These are phyloP conservation scores for Spathaspora sp. DNA, from an alignment of 805 yeast species.

Conservation along the genomic window DNA sequence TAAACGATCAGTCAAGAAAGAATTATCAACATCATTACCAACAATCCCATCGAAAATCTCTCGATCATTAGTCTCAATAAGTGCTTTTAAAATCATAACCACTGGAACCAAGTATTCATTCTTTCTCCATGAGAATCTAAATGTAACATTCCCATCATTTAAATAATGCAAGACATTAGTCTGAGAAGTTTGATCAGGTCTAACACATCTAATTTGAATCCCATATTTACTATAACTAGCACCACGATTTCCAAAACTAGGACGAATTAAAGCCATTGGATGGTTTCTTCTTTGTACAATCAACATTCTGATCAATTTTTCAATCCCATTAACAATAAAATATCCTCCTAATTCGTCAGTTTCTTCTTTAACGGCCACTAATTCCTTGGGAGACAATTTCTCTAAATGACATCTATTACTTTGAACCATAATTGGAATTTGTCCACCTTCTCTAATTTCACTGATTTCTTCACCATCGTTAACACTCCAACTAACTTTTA, in stretches of 20 bases:
- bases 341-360: constrained; percentile 96
- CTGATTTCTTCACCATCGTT: constrained; percentile 80
- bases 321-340: constrained; percentile 94
- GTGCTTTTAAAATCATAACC: constrained; percentile 85
- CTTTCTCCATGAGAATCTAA: constrained; percentile 95
- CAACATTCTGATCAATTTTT: constrained; percentile 93
- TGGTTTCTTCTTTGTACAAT: constrained; percentile 97
- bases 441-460: constrained; percentile 89
- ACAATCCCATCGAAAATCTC: constrained; percentile 95
- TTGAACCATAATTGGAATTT: constrained; percentile 85
- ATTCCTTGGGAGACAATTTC: constrained; percentile 74
- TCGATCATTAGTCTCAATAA: constrained; percentile 86
- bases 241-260: constrained; percentile 93
- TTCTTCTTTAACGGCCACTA: constrained; percentile 80
- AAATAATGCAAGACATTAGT: constrained; percentile 96
- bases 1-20: constrained; percentile 96
- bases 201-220: constrained; percentile 88
- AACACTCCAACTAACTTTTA: constrained; percentile 81
- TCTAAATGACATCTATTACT: constrained; percentile 90
- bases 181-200: constrained; percentile 97
- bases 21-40: constrained; percentile 81
- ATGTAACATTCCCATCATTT: constrained; percentile 92
- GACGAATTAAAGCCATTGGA: constrained; percentile 96
- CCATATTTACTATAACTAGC: constrained; percentile 84
- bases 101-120: constrained; percentile 94